Percentiles rank a stretch among this genome's conserved stretches.
Conservation (phyloP, 768 basidiomycete genomes). For the Boletus subcaerulescens region DNA sequence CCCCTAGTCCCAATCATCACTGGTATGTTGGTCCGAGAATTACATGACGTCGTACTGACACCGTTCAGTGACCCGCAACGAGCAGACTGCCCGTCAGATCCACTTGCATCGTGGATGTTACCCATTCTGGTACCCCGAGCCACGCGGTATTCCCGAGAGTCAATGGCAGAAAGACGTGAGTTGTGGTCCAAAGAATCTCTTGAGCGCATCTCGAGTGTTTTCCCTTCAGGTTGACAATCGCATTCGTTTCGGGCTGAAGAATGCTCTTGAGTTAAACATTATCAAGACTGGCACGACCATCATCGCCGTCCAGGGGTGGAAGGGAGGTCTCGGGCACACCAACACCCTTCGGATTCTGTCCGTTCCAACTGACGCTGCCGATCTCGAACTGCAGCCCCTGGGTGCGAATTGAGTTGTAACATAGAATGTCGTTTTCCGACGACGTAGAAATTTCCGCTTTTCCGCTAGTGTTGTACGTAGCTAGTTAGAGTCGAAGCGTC, state of each 20-base stretch:
- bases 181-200: neutral
- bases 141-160: slow-evolving; percentile 79
- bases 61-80: slow-evolving; percentile 83
- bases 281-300: slow-evolving; percentile 87
- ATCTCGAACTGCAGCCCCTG: slow-evolving; percentile 70
- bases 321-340: slow-evolving; percentile 94
- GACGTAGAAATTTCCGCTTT: slow-evolving; percentile 11
- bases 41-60: slow-evolving; percentile 5
- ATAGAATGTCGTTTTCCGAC: slow-evolving; percentile 4
- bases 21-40: slow-evolving; percentile 45
- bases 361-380: slow-evolving; percentile 78
- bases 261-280: slow-evolving; percentile 78
- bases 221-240: slow-evolving; percentile 75
- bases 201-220: slow-evolving; percentile 7
- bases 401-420: slow-evolving; percentile 26
- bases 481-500: too few species aligned
- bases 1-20: slow-evolving; percentile 93
- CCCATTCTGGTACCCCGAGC: slow-evolving; percentile 95
- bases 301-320: slow-evolving; percentile 99
- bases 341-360: slow-evolving; percentile 84
- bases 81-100: slow-evolving; percentile 93
- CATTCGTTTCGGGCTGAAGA: slow-evolving; percentile 83
- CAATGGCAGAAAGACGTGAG: slow-evolving; percentile 98
- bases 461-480: neutral
- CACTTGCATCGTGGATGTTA: slow-evolving; percentile 97